Conservation (phyloP, 768 basidiomycete species). For the Amanita jacksonii region DNA sequence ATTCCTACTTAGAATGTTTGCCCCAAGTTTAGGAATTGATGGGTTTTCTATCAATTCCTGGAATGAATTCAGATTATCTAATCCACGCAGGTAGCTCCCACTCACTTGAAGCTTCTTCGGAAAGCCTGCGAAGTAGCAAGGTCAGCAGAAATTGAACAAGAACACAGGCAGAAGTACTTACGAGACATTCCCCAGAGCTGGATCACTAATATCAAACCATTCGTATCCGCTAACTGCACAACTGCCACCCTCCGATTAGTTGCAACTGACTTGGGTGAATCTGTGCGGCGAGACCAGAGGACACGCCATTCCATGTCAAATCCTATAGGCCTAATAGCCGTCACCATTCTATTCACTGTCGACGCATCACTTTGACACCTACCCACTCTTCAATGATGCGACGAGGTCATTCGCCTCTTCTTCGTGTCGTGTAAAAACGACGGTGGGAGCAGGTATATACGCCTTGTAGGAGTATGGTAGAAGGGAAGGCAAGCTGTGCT, state of each 20-base stretch:
- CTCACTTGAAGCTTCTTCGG: slow-evolving; percentile 19
- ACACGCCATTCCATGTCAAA: slow-evolving; percentile 28
- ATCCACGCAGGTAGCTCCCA: too few relatives aligned
- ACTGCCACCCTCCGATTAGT: slow-evolving; percentile 19
- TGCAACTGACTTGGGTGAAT: not conserved
- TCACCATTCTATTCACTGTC: not conserved
- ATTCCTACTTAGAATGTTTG: slow-evolving; percentile 22
- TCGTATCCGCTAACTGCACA: slow-evolving; percentile 23
- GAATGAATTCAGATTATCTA: not conserved
- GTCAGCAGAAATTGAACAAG: not conserved
- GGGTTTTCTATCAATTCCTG: slow-evolving; percentile 24
- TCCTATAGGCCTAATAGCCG: slow-evolving; percentile 17
- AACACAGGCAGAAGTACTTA: slow-evolving; percentile 11
- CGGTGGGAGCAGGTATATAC: slow-evolving; percentile 15
- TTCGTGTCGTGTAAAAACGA: slow-evolving; percentile 21
- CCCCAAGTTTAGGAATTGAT: slow-evolving; percentile 22
- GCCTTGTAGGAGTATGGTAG: slow-evolving; percentile 23
- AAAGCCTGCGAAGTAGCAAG: slow-evolving; percentile 17
- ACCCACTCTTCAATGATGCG: slow-evolving; percentile 17
- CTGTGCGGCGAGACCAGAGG: slow-evolving; percentile 9
- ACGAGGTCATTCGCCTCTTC: slow-evolving; percentile 24
- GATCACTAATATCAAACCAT: slow-evolving; percentile 22
- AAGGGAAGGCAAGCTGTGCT: too few relatives aligned
- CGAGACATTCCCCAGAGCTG: slow-evolving; percentile 22
- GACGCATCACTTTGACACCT: not conserved